Evolutionary conservation across 2,329 filamentous ascomycete species (phyloP), one percentile per base, ranked within the genome.

Genomic region (Thielaviopsis euricoi): DNA sequence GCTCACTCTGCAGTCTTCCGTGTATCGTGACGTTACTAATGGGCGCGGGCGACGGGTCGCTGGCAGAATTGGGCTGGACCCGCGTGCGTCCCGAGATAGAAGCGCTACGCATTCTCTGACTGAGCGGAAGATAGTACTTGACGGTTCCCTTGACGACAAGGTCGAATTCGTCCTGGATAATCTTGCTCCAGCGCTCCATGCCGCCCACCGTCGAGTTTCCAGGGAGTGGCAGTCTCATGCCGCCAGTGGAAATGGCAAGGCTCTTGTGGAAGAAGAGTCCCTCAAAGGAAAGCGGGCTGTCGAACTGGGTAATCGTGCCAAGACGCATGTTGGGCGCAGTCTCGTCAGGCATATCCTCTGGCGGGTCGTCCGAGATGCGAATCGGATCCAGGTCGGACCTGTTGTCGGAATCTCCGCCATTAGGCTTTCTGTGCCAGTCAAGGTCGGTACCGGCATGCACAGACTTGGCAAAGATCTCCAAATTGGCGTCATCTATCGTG

Each of bases 381-480:
- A 62, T 53, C 52, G 49, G n/a, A 53, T 43, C 6, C 58, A 22
- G 49, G 54, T 53, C 17, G 54, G 59, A 46, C 40, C 37, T 17
- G 3, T 33, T 19, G 3, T 15, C 21, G 12, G 51, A 29, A 19
- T n/a, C 55, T 37, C 59, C 56, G 26, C 65, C 63, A 58, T 66
- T 62, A 49, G 66, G 66, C 43, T 67, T 67, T 21, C 74, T 73
- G 76, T 78, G 78, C 79, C 80, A 82, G 65, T 81, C 76, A 25
- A 74, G 78, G 64, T 82, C 80, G 7, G 76, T 78, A n/a, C 87
- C 87, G 13, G 91, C 86, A 67, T 91, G 87, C 61, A 87, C 88
- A 60, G 89, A 96, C 70, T 94, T 95, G 29, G 93, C 93, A 70
- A 97, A 97, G 33, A 98, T 80, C 65, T 94, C 89, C 59, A 97